A percentile compares a stretch with the other conserved stretches of the same genome.
phyloP scores from a whole-genome alignment of 768 basidiomycete genomes.

The Sporobolomyces phaffii region DNA sequence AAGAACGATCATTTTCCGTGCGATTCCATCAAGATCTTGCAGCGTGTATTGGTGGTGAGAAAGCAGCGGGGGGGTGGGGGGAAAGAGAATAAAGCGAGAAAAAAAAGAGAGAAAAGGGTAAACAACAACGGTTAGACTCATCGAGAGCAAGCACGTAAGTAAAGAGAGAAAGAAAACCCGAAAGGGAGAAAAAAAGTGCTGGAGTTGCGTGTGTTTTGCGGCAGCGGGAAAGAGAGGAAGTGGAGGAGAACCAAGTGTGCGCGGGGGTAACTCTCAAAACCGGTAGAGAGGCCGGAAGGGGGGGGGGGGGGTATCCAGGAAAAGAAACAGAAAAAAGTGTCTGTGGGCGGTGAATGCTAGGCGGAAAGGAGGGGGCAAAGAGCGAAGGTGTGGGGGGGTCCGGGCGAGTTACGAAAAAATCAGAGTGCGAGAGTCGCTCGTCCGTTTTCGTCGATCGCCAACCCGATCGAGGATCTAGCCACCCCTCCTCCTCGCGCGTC shows the following conservation, averaged over 20 bases:
- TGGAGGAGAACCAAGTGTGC: no score
- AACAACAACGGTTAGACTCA: neutral
- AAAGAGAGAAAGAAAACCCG: neutral
- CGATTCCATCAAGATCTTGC: no score
- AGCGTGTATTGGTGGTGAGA: no score
- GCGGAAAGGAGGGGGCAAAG: neutral
- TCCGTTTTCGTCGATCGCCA: slow-evolving; percentile 20
- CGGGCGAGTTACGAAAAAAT: neutral
- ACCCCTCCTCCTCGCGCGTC: neutral
- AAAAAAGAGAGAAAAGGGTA: neutral
- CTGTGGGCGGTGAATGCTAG: neutral
- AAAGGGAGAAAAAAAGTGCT: no score
- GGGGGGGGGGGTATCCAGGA: neutral
- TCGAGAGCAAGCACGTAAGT: neutral
- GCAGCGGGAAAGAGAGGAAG: neutral
- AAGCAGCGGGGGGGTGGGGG: neutral
- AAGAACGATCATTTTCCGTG: no score
- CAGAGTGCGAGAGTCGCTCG: slow-evolving; percentile 13
- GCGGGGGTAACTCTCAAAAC: no score
- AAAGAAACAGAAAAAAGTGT: slow-evolving; percentile 6
- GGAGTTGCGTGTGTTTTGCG: neutral
- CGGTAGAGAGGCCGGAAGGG: neutral
- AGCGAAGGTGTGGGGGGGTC: no score
- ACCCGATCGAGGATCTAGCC: neutral
- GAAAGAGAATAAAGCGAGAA: neutral